phyloP scores from a whole-genome alignment of 768 basidiomycete genomes.

The Mycena epipterygia region DNA sequence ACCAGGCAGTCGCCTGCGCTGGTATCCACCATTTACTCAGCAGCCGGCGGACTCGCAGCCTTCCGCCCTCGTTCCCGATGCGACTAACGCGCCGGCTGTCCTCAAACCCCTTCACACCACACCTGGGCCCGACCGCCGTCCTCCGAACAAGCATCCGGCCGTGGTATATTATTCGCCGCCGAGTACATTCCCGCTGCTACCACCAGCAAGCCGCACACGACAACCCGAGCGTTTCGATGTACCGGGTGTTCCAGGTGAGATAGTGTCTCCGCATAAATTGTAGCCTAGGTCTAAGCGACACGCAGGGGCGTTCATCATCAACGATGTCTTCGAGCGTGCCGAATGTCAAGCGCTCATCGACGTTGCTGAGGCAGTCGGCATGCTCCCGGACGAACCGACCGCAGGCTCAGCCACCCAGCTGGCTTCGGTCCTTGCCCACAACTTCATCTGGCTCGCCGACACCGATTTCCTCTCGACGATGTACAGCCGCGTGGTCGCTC shows the following conservation, averaged over 20 bases:
- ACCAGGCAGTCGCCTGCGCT: slow-evolving; percentile 47
- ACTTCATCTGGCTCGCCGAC: slow-evolving; percentile 69
- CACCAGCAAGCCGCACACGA: slow-evolving; percentile 39
- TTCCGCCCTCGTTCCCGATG: slow-evolving; percentile 25
- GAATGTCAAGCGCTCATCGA: slow-evolving; percentile 62
- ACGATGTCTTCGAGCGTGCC: slow-evolving; percentile 58
- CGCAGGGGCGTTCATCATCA: slow-evolving; percentile 59
- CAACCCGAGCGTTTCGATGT: slow-evolving; percentile 53
- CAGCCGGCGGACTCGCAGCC: slow-evolving; percentile 29
- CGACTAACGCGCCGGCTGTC: slow-evolving; percentile 32
- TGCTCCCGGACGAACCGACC: slow-evolving; percentile 65
- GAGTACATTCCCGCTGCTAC: slow-evolving; percentile 48
- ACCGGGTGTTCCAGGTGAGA: slow-evolving; percentile 54
- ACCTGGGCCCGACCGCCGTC: slow-evolving; percentile 62
- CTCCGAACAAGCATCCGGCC: slow-evolving; percentile 66
- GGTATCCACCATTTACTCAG: slow-evolving; percentile 51
- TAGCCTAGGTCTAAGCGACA: not conserved
- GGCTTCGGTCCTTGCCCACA: slow-evolving; percentile 61
- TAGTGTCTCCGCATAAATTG: not conserved
- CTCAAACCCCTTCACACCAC: slow-evolving; percentile 52
- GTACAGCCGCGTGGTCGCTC: slow-evolving; percentile 56
- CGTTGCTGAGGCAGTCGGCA: slow-evolving; percentile 60
- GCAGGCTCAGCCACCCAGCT: slow-evolving; percentile 60
- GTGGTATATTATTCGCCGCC: slow-evolving; percentile 61
- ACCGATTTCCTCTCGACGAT: slow-evolving; percentile 54